A percentile compares a stretch with the other conserved stretches of the same genome.
These are phyloP conservation scores for Arachnopeziza araneosa DNA, from an alignment of 2,329 filamentous ascomycete genomes.

Conservation along the genomic window DNA sequence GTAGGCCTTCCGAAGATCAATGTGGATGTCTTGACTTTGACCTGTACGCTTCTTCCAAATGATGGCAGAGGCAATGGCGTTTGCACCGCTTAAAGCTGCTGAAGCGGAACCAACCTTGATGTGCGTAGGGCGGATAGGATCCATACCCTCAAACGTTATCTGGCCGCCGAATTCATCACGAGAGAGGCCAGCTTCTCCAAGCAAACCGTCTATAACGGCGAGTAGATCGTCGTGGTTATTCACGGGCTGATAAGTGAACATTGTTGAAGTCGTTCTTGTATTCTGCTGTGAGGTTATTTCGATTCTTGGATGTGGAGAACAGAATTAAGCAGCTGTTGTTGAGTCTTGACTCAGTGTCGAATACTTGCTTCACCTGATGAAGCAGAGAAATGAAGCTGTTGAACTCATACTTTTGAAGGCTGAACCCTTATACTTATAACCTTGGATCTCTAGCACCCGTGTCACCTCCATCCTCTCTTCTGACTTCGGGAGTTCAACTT, in stretches of 20 bases:
- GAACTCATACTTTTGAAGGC: no score
- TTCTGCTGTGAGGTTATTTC: no score
- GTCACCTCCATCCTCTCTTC: no score
- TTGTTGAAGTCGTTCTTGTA: background rate
- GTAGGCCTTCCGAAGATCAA: slow-evolving; percentile 1
- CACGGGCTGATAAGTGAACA: background rate
- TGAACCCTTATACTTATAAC: no score
- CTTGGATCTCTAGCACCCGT: no score
- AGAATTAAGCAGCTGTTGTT: no score
- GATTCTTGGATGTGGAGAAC: no score
- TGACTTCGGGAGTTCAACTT: no score
- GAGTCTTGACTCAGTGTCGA: no score
- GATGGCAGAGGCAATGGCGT: slow-evolving; percentile 1
- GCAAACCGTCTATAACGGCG: background rate
- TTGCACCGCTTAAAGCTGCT: background rate
- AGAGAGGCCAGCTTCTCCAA: background rate
- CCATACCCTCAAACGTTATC: background rate
- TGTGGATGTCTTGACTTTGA: slow-evolving; percentile 1
- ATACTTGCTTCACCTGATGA: no score
- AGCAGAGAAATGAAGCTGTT: no score
- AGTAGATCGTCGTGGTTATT: slow-evolving; percentile 1
- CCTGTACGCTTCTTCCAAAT: background rate
- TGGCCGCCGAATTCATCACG: background rate
- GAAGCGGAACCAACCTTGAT: slow-evolving; percentile 2
- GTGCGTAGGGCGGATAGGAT: background rate